Conservation (phyloP, 371 early-diverging fungal species). For the Entomophthora muscae region DNA sequence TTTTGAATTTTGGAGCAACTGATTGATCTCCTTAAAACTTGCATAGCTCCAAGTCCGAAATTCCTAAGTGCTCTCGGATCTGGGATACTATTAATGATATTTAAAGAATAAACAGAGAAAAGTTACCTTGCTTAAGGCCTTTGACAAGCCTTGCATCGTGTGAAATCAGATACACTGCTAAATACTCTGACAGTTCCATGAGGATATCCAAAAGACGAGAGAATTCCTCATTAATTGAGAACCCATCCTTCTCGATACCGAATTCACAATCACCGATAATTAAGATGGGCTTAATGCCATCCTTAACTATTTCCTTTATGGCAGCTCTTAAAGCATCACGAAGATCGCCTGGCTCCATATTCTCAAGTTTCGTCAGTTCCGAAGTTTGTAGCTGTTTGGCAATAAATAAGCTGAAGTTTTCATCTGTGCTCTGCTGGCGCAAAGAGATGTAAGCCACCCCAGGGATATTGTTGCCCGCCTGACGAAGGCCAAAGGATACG, state of each 20-base stretch:
- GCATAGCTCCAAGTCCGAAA: conserved; percentile 1
- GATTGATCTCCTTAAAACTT: background rate
- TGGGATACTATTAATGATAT: background rate
- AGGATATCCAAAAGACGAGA: background rate
- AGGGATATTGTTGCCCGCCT: background rate
- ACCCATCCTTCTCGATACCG: background rate
- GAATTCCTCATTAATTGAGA: background rate
- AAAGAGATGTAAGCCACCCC: background rate
- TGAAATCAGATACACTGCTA: background rate
- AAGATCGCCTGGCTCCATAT: background rate
- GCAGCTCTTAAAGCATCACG: background rate
- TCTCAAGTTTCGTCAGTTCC: background rate
- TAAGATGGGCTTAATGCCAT: background rate
- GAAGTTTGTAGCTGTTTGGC: background rate
- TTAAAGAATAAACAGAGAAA: background rate
- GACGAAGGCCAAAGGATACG: background rate
- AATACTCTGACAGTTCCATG: background rate
- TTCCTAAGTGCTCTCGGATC: background rate
- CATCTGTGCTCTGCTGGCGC: background rate
- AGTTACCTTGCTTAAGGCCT: background rate
- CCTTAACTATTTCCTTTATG: background rate
- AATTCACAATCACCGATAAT: conserved; percentile 1
- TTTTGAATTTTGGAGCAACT: background rate
- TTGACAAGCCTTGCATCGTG: background rate
- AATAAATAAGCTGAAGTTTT: conserved; percentile 2